A percentile compares a stretch with the other conserved stretches of the same genome.
phyloP scores from a whole-genome alignment of 495 filamentous ascomycete species.

The Aspergillus mulundensis region DNA sequence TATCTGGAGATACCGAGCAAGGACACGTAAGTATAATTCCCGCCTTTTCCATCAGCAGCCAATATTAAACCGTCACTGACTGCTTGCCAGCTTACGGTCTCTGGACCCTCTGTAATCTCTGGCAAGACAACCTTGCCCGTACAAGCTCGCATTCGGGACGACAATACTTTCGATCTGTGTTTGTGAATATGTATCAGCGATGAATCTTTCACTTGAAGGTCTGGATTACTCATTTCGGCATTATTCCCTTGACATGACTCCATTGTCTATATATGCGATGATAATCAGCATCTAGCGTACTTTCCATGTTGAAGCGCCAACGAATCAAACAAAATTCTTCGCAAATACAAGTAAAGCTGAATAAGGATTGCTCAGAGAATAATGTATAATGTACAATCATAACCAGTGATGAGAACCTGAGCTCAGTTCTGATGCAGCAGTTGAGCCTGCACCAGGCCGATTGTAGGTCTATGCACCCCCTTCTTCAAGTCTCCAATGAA shows the following conservation, averaged over 20 bases:
- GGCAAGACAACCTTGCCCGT: conserved; percentile 26
- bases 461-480: conserved; percentile 12
- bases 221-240: conserved; percentile 3
- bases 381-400: conserved; percentile 29
- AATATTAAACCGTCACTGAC: neutral
- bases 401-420: neutral
- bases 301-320: neutral
- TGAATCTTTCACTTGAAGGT: neutral
- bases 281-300: conserved; percentile 8
- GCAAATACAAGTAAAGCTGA: conserved; percentile 20
- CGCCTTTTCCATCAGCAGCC: neutral
- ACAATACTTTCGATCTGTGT: conserved; percentile 39
- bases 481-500: conserved; percentile 21
- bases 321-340: conserved; percentile 16
- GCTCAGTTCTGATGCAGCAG: conserved; percentile 12
- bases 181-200: neutral
- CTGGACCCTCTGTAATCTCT: conserved; percentile 39
- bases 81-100: conserved; percentile 31
- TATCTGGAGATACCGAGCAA: conserved; percentile 55
- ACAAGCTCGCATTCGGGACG: conserved; percentile 34
- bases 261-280: conserved; percentile 4
- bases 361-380: conserved; percentile 12
- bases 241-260: neutral
- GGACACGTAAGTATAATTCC: conserved; percentile 54
- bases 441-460: conserved; percentile 17